Evolutionary conservation across 2,329 filamentous ascomycete genomes (phyloP), one percentile per base, ranked within the genome.

Genomic region (Diaporthe citri): DNA sequence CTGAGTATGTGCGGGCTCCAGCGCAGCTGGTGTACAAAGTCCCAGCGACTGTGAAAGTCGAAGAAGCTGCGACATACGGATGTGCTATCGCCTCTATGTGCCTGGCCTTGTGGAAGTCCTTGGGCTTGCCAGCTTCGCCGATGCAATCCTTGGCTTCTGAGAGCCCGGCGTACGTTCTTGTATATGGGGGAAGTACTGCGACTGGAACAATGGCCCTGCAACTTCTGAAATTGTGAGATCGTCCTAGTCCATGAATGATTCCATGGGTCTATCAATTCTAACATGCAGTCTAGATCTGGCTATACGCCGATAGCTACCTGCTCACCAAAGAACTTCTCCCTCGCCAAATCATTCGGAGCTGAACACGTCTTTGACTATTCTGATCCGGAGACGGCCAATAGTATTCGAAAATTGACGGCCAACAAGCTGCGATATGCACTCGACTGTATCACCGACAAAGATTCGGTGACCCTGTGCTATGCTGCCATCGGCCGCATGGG

Each of bases 1-100:
- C 57, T 41, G 36, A 60, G 22, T 60, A 41, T 25, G 34, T 60
- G 31, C 57, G 57, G 12, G 57, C 57, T 28, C 57, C 36, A 0
- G 57, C 22, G 25, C 34, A 60, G 36, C n/a, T 60, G 36, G 57
- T 60, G 57, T 60, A 60, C 36, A 60, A 25, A 9, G 36, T 60
- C 2, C 57, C 57, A 15, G 36, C 34, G 4, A 15, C 34, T 25
- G 28, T 60, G 57, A 60, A 20, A 17, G 13, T 28, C 1, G 57
- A 60, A n/a, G 57, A 60, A 8, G 57, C 57, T 10, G 57, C 36
- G n/a, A 43, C 57, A 12, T 43, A 17, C 6, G 57, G 57, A 5
- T 62, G 36, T 20, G 57, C 57, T 17, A 36, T 60, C 20, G 57
- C 57, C 13, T 60, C 57, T 41, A 60, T 41, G 22, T 60, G 57